Percentiles rank a stretch among this genome's conserved stretches.
Evolutionary conservation across 1,139 yeast genomes (phyloP).

Genomic region (Scheffersomyces titani): DNA sequence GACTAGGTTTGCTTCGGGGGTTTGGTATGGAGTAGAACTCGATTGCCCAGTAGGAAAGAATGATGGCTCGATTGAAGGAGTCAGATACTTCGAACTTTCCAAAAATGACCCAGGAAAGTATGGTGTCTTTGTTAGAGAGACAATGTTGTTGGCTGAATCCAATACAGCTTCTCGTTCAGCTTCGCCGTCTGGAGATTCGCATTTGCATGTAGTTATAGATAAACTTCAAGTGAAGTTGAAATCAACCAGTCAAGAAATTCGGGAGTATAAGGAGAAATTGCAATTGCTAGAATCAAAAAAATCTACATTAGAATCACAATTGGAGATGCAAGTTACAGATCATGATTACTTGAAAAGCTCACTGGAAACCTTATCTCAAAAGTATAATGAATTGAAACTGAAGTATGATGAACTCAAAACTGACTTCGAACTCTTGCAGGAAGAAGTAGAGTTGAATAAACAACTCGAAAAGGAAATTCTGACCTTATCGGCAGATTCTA

Average conservation of each 20-base stretch:
- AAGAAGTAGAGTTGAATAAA: constrained; percentile 46
- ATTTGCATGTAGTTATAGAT: constrained; percentile 36
- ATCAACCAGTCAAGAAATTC: constrained; percentile 30
- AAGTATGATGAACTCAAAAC: constrained; percentile 39
- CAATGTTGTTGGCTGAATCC: constrained; percentile 12
- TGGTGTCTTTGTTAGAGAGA: constrained; percentile 64
- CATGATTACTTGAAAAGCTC: constrained; percentile 51
- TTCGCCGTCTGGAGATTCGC: constrained; percentile 3
- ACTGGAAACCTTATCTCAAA: constrained; percentile 33
- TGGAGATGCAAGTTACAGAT: constrained; percentile 58
- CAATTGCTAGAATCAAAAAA: constrained; percentile 16
- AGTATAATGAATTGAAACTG: constrained; percentile 28
- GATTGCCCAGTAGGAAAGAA: constrained; percentile 70
- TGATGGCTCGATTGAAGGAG: constrained; percentile 72
- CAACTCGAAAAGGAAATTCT: constrained; percentile 41
- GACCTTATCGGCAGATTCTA: constrained; percentile 14
- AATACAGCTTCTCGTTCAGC: constrained; percentile 3
- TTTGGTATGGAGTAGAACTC: constrained; percentile 82
- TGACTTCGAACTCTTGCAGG: constrained; percentile 45
- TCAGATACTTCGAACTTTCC: constrained; percentile 58
- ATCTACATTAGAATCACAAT: constrained; percentile 30
- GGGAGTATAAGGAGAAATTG: constrained; percentile 21
- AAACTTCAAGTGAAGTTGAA: constrained; percentile 44
- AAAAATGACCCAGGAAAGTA: constrained; percentile 29
- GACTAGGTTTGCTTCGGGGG: constrained; percentile 61